Evolutionary conservation across 2,329 filamentous ascomycete genomes (phyloP), one percentile per base, ranked within the genome.

Genomic region (Coniella lustricola): DNA sequence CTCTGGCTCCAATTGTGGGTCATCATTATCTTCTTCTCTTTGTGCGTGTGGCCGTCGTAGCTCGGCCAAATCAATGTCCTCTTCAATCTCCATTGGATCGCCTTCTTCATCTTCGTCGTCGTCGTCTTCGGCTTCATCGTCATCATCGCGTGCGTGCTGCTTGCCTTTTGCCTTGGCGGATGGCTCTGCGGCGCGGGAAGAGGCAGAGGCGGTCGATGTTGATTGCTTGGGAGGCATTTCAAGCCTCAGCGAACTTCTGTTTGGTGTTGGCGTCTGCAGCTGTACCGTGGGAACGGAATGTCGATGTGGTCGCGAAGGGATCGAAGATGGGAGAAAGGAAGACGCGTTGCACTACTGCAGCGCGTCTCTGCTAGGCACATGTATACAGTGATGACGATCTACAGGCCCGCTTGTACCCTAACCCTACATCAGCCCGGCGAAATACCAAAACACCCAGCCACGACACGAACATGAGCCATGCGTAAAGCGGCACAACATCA

Each of bases 201-300:
- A 33, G 44, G 21, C 17, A 2, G 56, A 44, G 16, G 57, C 50
- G 3, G 55, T 34, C 20, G 56, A 53, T n/a, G 16, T 32, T 36
- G 69, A 57, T 51, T 64, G 60, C 40, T 70, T 73, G 1, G 72
- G 67, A 25, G 73, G 67, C 71, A 75, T 76, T 1, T 38, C 32
- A 20, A 25, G 4, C 16, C 10, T 29, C 5, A 29, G 10, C 25
- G 25, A 29, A 29, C 10, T 5, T 29, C 25, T n/a, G n/a, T n/a
- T n/a, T n/a, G n/a, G n/a, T n/a, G n/a, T n/a, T n/a, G n/a, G n/a
- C n/a, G n/a, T n/a, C n/a, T n/a, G n/a, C n/a, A n/a, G n/a, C n/a
- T n/a, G n/a, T n/a, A n/a, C n/a, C n/a, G n/a, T n/a, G n/a, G n/a
- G n/a, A n/a, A n/a, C n/a, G n/a, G n/a, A n/a, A n/a, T n/a, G n/a